A percentile compares a stretch with the other conserved stretches of the same genome.
phyloP scores from a whole-genome alignment of 208 protist species.

The Tritrichomonas musculus region DNA sequence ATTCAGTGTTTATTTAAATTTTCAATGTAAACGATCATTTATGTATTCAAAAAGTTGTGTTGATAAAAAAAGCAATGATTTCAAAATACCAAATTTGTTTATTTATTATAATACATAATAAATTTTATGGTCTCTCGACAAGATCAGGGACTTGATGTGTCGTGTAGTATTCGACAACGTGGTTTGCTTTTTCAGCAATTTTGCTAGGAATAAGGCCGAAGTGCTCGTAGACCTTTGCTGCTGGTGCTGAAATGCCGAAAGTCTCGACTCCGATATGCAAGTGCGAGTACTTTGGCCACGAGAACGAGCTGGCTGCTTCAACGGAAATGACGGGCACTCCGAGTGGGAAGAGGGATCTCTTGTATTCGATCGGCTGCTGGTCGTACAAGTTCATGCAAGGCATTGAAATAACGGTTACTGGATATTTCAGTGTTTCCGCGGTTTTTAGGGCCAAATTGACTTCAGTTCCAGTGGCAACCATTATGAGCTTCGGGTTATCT shows the following conservation, averaged over 20 bases:
- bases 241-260: background rate
- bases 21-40: background rate
- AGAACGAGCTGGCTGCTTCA: background rate
- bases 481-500: constrained; percentile 65
- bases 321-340: constrained; percentile 39
- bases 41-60: background rate
- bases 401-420: constrained; percentile 82
- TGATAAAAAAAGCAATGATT: background rate
- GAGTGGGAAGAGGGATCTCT: constrained; percentile 37
- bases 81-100: background rate
- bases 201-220: background rate
- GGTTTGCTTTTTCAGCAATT: background rate
- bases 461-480: constrained; percentile 92
- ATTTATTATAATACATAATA: background rate
- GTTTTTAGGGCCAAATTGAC: constrained; percentile 55
- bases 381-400: constrained; percentile 91
- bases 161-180: background rate
- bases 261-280: constrained; percentile 25
- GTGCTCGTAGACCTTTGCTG: background rate
- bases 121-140: background rate
- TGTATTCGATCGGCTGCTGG: constrained; percentile 74
- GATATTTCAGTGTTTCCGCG: background rate
- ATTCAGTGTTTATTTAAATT: background rate
- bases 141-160: background rate
- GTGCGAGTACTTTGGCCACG: constrained; percentile 30